These are phyloP conservation scores for Colletotrichum graminicola DNA, from an alignment of 2,329 filamentous ascomycete genomes.

Conservation along the genomic window DNA sequence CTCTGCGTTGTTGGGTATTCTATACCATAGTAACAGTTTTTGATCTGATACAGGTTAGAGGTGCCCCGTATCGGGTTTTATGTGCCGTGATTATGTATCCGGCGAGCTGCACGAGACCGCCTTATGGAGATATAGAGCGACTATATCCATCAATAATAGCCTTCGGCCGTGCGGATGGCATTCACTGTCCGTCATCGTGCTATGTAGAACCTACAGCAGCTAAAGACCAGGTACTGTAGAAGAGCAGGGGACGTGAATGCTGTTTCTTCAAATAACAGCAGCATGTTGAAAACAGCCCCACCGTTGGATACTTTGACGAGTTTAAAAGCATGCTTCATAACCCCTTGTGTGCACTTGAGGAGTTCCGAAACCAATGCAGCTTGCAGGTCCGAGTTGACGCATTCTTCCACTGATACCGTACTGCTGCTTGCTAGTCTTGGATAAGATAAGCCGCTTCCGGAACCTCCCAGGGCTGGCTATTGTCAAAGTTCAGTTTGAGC, in stretches of 20 bases:
- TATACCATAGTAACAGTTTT: no score
- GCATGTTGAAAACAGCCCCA: background rate
- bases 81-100: no score
- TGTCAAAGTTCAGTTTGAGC: background rate
- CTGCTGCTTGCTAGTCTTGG: background rate
- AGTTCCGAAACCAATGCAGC: background rate
- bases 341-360: background rate
- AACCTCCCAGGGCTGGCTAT: background rate
- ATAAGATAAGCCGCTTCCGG: no score
- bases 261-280: background rate
- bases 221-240: background rate
- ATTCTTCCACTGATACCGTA: background rate
- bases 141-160: no score
- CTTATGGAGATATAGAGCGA: no score
- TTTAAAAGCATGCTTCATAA: background rate
- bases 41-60: no score
- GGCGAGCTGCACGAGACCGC: no score
- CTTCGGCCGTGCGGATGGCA: background rate
- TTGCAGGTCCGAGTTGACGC: background rate
- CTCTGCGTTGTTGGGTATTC: no score
- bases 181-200: background rate
- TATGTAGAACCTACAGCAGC: background rate
- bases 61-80: no score
- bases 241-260: background rate
- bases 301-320: background rate